phyloP scores from a whole-genome alignment of 148 eudicot species.

The Silene latifolia region DNA sequence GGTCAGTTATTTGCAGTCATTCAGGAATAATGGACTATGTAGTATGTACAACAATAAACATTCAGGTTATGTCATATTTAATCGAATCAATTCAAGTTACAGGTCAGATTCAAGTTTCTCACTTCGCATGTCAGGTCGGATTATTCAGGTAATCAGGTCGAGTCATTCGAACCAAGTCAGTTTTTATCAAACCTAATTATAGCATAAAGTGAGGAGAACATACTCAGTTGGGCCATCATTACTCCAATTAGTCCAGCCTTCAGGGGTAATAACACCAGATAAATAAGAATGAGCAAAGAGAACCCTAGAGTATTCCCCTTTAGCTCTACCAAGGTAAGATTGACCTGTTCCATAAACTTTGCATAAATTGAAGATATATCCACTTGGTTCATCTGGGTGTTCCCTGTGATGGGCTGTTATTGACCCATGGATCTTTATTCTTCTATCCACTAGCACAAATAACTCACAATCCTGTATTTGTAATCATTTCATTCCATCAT shows the following conservation, averaged over 20 bases:
- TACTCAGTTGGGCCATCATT: slow-evolving; percentile 58
- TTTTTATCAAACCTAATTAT: too few species aligned
- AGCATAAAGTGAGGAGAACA: slow-evolving; percentile 6
- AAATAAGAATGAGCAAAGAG: slow-evolving; percentile 69
- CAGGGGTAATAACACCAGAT: slow-evolving; percentile 50
- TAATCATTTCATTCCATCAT: too few species aligned
- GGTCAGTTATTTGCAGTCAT: too few species aligned
- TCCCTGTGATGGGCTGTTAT: slow-evolving; percentile 66
- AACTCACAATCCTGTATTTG: slow-evolving; percentile 58
- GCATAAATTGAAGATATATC: slow-evolving; percentile 58
- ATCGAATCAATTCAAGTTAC: too few species aligned
- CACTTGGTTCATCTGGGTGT: slow-evolving; percentile 44
- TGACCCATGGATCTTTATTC: slow-evolving; percentile 63
- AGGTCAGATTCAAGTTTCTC: too few species aligned
- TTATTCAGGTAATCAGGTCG: too few species aligned
- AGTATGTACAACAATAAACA: too few species aligned
- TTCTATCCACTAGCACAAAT: slow-evolving; percentile 58
- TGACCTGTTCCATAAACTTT: slow-evolving; percentile 57
- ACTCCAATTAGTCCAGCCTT: slow-evolving; percentile 84
- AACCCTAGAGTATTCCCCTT: slow-evolving; percentile 63
- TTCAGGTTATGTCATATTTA: too few species aligned
- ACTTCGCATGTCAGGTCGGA: too few species aligned
- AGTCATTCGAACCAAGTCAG: too few species aligned
- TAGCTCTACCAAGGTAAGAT: slow-evolving; percentile 69
- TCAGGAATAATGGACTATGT: too few species aligned